phyloP scores from a whole-genome alignment of 768 basidiomycete genomes.

The Amanita muscaria region DNA sequence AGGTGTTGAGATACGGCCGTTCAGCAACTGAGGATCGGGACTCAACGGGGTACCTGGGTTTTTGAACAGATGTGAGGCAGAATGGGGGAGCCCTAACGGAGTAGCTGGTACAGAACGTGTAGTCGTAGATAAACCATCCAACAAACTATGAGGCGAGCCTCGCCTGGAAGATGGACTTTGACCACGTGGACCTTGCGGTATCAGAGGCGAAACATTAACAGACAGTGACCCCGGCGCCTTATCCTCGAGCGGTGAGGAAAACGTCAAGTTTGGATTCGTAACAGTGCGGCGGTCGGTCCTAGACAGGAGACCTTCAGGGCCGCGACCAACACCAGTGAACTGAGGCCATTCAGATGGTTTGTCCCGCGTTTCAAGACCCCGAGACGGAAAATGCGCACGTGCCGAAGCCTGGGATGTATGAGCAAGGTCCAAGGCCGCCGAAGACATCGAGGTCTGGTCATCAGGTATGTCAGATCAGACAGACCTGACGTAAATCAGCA shows the following conservation, averaged over 20 bases:
- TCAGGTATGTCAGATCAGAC: constrained; percentile 8
- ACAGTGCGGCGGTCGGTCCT: constrained; percentile 62
- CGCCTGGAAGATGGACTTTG: constrained; percentile 52
- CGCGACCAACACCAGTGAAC: constrained; percentile 58
- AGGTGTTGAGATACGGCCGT: constrained; percentile 50
- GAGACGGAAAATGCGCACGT: constrained; percentile 46
- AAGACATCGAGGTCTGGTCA: constrained; percentile 71
- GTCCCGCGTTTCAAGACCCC: constrained; percentile 49
- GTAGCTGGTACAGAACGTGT: constrained; percentile 82
- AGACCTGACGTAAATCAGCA: constrained; percentile 1
- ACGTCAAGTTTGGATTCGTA: constrained; percentile 63
- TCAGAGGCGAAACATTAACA: constrained; percentile 54
- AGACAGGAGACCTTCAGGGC: constrained; percentile 45
- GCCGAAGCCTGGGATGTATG: constrained; percentile 79
- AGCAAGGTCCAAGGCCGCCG: constrained; percentile 89
- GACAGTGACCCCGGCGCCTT: constrained; percentile 42
- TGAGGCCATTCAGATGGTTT: constrained; percentile 93
- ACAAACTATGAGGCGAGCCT: constrained; percentile 59
- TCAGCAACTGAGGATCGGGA: constrained; percentile 49
- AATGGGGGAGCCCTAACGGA: constrained; percentile 52
- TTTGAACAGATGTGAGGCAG: constrained; percentile 45
- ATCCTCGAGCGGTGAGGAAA: constrained; percentile 50
- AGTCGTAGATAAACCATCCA: constrained; percentile 51
- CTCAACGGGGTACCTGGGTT: constrained; percentile 62
- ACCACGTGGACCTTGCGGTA: constrained; percentile 54